Evolutionary conservation across 345 rosid genomes (phyloP), one percentile per base, ranked within the genome.

Genomic region (Kandelia obovata): DNA sequence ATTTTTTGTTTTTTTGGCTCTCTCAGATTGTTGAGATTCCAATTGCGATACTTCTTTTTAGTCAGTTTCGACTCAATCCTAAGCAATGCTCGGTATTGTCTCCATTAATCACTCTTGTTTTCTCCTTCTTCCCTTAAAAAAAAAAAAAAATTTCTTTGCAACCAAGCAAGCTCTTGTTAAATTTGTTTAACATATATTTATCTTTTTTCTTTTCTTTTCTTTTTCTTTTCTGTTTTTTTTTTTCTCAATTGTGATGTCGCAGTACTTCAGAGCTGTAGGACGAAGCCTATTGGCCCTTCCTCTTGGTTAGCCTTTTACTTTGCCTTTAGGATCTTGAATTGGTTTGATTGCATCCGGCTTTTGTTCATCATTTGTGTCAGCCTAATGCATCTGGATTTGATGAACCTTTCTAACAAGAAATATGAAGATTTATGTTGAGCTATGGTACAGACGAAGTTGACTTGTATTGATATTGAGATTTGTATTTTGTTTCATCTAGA

Each of bases 201-300:
- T 31, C 32, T 46, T 34, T 13, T 64, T 39, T 51, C 62, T 0
- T 34, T 16, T 3, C 56, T 35, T 23, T 27, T 64, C 16, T 37
- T 47, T 61, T 37, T 20, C 27, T 1, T 34, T 25, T 47, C 31
- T 57, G 47, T 30, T 21, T 21, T 21, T 21, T 21, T 4, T 43
- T 73, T 73, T 23, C 27, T 55, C 23, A 61, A 46, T 56, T 43
- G n/a, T 65, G 15, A 65, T 74, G 15, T 78, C 75, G 28, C 92
- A 91, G 98, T 93, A 81, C 74, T 52, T 73, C 75, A 86, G 65
- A 85, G 95, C 95, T 66, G 71, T 80, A 15, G 81, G 79, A 7
- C 80, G 89, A 62, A 88, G 95, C 75, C 52, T 82, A n/a, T 20
- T 89, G 52, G 94, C 87, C 31, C 80, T 94, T 4, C 82, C 91